Evolutionary conservation across 768 basidiomycete genomes (phyloP).

Genomic region (Tephrocybe sp.): DNA sequence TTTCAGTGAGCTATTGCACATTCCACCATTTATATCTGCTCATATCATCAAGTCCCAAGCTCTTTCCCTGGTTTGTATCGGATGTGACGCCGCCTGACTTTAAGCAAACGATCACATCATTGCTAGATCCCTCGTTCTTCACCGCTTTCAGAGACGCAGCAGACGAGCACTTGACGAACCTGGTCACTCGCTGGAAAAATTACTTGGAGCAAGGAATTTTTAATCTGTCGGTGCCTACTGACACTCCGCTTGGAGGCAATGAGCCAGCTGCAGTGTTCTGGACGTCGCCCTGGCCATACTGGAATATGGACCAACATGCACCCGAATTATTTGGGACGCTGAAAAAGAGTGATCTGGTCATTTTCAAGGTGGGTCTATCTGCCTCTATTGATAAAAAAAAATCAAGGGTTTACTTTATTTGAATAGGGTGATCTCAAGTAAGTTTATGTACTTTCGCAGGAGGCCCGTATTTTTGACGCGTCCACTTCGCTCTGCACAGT

Average conservation of each 20-base stretch:
- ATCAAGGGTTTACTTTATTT: too few species aligned
- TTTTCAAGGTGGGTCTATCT: conserved; percentile 67
- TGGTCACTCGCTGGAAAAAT: conserved; percentile 69
- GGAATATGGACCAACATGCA: conserved; percentile 61
- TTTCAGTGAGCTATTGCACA: conserved; percentile 70
- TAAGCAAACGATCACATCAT: conserved; percentile 45
- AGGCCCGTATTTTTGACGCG: background rate
- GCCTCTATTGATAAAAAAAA: too few species aligned
- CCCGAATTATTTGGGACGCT: conserved; percentile 50
- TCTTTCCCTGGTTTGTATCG: conserved; percentile 97
- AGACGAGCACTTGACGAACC: conserved; percentile 43
- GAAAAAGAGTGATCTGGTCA: conserved; percentile 59
- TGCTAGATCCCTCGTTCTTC: conserved; percentile 69
- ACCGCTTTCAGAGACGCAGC: conserved; percentile 22
- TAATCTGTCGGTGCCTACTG: conserved; percentile 61
- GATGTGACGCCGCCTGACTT: conserved; percentile 93
- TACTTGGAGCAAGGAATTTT: conserved; percentile 76
- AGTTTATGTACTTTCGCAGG: conserved; percentile 25
- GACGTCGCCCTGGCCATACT: conserved; percentile 75
- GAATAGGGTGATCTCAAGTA: conserved; percentile 86
- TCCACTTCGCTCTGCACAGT: conserved; percentile 30
- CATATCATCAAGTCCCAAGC: conserved; percentile 65
- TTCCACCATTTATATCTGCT: background rate
- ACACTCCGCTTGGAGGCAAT: conserved; percentile 51
- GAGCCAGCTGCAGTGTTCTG: conserved; percentile 46